Evolutionary conservation across 345 rosid species (phyloP), one percentile per base, ranked within the genome.

Genomic region (Salix purpurea): DNA sequence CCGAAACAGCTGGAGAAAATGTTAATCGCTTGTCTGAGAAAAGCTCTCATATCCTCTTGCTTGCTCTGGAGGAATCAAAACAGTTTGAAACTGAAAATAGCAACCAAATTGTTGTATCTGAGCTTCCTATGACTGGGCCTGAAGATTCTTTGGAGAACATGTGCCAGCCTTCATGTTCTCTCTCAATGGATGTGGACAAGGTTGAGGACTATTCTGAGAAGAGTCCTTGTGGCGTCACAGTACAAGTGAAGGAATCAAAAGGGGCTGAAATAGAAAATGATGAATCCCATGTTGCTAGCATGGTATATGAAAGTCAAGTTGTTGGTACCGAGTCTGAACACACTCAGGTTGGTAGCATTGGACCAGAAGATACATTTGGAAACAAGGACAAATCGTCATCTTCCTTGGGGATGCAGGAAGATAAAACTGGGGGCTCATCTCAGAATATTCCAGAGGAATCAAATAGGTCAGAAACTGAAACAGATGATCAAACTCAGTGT

Each of bases 31-130:
- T 19, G 12, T n/a, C 28, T 61, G 76, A 76, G 54, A 46, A 73
- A 26, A 71, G 62, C 58, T 30, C 65, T 23, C 54, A 36, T 46
- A 5, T 36, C 8, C 19, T 61, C 24, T 46, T 15, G 23, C 66
- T 44, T 18, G 71, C 26, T n/a, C 65, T 28, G 12, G 71, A 24
- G 19, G 73, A 37, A 65, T 36, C 42, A 37, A 74, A 62, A 37
- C 76, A 21, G 44, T 46, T 77, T 75, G 83, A 72, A 79, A 64
- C 18, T 18, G 70, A 30, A 30, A 46, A 28, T 10, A 46, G 28
- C 16, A 46, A 37, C 18, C 66, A 23, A 39, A 39, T 39, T 52
- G 67, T 6, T 58, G 14, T n/a, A 23, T 58, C 28, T 58, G 64
- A 10, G 11, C 11, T 54, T 54, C 60, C 64, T 58, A 58, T 58